Evolutionary conservation across 345 rosid species (phyloP), one percentile per base, ranked within the genome.

Genomic region (Euclidium syriacum): DNA sequence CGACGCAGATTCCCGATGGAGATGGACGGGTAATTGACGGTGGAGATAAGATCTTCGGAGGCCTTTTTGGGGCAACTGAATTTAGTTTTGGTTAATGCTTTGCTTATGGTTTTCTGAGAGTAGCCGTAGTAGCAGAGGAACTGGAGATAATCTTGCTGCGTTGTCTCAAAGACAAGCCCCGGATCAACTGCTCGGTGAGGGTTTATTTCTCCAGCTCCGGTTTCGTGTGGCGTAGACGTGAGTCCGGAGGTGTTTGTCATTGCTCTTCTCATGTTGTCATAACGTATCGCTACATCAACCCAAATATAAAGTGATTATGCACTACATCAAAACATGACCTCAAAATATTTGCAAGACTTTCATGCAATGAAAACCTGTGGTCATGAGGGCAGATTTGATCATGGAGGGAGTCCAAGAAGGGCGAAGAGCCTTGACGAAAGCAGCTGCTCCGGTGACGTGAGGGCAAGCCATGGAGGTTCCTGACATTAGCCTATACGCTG

Each of bases 391-490:
- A 2, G 96, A 88, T 70, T 71, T 85, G 78, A 88, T 82, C 75
- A 79, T 78, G 55, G 96, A 85, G 66, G 85, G 39, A 62, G 68
- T 80, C 96, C 96, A 88, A 41, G 58, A 27, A 32, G 44, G 75
- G 20, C 60, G 86, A 24, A 79, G 62, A 6, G 90, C 84, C 68
- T 70, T 85, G 8, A 88, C 43, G 42, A 78, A 75, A 4, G 90
- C 90, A 5, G 86, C 86, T 8, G 86, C 88, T 10, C 96, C 96
- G 5, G 88, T 52, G 6, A 85, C 88, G 65, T 88, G 96, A 62
- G 96, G 96, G 75, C 96, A 88, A 41, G 96, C 86, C 96, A 86
- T 84, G 15, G 96, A 89, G 7, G 96, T 89, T 52, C 96, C 96
- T 0, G 96, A 89, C 54, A 16, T 71, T 38, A 78, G 51, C 52